Base-by-base conservation (phyloP, 2,329 filamentous ascomycete species). In the Alternaria sp. region DNA sequence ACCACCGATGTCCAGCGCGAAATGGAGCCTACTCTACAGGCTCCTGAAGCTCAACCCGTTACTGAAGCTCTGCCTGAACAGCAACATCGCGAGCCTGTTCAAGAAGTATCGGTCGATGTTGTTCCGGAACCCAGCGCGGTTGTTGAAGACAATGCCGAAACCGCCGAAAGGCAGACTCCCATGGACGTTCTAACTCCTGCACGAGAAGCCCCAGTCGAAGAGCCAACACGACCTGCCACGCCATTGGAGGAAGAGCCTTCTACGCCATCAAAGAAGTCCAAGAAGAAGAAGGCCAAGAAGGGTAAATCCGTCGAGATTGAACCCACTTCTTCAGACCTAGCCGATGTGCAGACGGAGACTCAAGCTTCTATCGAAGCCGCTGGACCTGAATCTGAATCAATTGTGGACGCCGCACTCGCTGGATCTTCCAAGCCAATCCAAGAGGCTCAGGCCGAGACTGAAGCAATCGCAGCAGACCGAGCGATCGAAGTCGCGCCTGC, bases 251-350 rank as follows among this genome's bases (percentile, higher is more conserved):
- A 66, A n/a, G 68, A 69, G 23, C 53, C 58, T 25, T 26, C 55
- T 2, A 55, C 60, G 11, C 71, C 75, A 30, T 82, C 81, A 57
- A 81, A 82, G 65, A 86, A 84, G 66, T 80, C 54, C 7, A 66
- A 80, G 11, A 85, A 85, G 62, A 80, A 83, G 57, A 71, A 67
- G 37, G 60, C 61, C 9, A 71, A 70, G 58, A 65, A 66, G 37
- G 60, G 41, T 7, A 67, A 67, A 33, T 37, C 58, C 14, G 43
- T 49, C 47, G 64, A 67, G 12, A 23, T 60, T 11, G 62, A 55
- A 20, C 10, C 61, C 26, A 28, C 37, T 20, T 41, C 26, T 15
- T 15, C 23, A 21, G 28, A 57, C 20, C 50, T 5, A 43, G 25
- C 37, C 5, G 37, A 59, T 12, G 20, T 33, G 23, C 56, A 41